Conservation (phyloP, 2,329 filamentous ascomycete genomes). For the Trichoderma lentiforme region DNA sequence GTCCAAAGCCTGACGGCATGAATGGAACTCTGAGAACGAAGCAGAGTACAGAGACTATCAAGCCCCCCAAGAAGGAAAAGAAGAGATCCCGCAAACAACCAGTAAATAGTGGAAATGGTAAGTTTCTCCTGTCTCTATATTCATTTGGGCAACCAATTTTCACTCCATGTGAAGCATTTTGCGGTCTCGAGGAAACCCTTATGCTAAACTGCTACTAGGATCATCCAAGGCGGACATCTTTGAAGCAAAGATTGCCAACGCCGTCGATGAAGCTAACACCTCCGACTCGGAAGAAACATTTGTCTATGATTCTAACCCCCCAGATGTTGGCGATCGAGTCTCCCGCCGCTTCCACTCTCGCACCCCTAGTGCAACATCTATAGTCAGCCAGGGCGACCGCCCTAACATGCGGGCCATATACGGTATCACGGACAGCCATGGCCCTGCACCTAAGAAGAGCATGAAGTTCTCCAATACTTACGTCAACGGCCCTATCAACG, state of each 20-base stretch:
- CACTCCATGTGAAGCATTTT: background rate
- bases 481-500: slow-evolving; percentile 51
- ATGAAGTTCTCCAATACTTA: slow-evolving; percentile 94
- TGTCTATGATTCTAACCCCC: slow-evolving; percentile 97
- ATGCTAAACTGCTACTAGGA: slow-evolving; percentile 43
- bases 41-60: slow-evolving; percentile 91
- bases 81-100: slow-evolving; percentile 79
- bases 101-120: slow-evolving; percentile 70
- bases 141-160: background rate
- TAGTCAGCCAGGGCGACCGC: slow-evolving; percentile 65
- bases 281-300: slow-evolving; percentile 98
- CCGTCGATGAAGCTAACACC: slow-evolving; percentile 92
- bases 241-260: slow-evolving; percentile 92
- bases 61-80: slow-evolving; percentile 90
- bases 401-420: slow-evolving; percentile 63
- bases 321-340: slow-evolving; percentile 56
- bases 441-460: slow-evolving; percentile 65
- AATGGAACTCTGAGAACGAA: slow-evolving; percentile 78
- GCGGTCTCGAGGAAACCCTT: background rate
- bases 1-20: slow-evolving; percentile 60
- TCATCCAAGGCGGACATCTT: slow-evolving; percentile 98
- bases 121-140: slow-evolving; percentile 32
- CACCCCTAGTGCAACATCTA: slow-evolving; percentile 89
- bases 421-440: slow-evolving; percentile 58
- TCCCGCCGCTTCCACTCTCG: slow-evolving; percentile 84